Base-by-base conservation (phyloP, 106 monocot species). In the Hemerocallis citrina region DNA sequence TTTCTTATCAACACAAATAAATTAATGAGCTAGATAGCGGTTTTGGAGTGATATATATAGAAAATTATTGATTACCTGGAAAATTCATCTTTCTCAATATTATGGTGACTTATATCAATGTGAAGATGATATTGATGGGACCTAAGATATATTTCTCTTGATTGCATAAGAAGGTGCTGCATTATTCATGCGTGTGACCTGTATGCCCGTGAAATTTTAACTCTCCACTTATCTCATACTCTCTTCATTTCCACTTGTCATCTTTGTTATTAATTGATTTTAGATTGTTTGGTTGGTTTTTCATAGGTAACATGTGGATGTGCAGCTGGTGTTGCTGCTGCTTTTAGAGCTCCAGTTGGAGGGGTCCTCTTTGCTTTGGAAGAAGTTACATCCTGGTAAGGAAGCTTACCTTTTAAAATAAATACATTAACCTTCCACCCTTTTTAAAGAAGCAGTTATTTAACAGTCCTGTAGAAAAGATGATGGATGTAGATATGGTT, bases 261-360 rank as follows among this genome's bases (percentile, higher is more conserved):
- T 14, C 31, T 54, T 1, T 60, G 20, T 55, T 68, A 21, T 27
- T 19, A 3, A 35, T 29, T 30, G 30, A 42, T n/a, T n/a, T n/a
- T n/a, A n/a, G n/a, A n/a, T 19, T 59, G 59, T 0, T 24, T 59
- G 59, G 5, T 67, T 21, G 32, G 60, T 51, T 34, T 85, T 78
- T 22, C 44, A 73, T 77, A 95, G 96, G 96, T 96, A 49, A 96
- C 96, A 42, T 96, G 96, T 71, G 91, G 96, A 69, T 96, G 96
- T 81, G 96, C 96, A 65, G 96, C 96, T 66, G 96, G 96, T 6
- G 96, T 96, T 69, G 83, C 91, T 81, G 96, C 96, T 68, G 96
- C 96, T 15, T 96, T 96, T 68, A 78, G 96, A 73, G 90, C 96
- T 81, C 96, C 96, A 23, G 96, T 96, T 72, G 96, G 96, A 34